A percentile compares a stretch with the other conserved stretches of the same genome.
phyloP scores from a whole-genome alignment of 495 filamentous ascomycete species.

The Neurospora sp. region DNA sequence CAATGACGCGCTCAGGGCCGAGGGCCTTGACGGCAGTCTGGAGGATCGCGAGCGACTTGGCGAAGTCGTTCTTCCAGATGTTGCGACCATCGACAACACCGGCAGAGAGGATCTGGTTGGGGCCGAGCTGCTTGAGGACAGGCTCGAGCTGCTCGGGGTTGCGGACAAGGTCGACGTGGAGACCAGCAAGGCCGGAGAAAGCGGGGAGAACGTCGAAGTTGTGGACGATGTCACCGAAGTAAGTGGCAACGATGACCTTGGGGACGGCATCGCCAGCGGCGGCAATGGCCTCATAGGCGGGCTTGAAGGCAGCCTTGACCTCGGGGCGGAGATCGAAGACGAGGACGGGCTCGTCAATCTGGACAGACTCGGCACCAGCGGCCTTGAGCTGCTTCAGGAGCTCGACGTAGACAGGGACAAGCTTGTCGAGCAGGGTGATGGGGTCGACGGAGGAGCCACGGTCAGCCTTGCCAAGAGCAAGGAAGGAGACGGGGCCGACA shows the following conservation, averaged over 20 bases:
- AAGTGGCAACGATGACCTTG: slow-evolving; percentile 78
- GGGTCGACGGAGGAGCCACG: slow-evolving; percentile 84
- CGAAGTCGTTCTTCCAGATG: slow-evolving; percentile 99
- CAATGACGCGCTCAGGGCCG: slow-evolving; percentile 90
- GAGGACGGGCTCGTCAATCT: slow-evolving; percentile 95
- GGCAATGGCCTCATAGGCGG: slow-evolving; percentile 81
- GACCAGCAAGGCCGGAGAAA: slow-evolving; percentile 54
- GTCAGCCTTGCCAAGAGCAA: slow-evolving; percentile 92
- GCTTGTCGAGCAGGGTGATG: slow-evolving; percentile 83
- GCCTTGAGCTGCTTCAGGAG: slow-evolving; percentile 84
- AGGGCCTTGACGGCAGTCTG: slow-evolving; percentile 86
- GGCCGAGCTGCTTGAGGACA: slow-evolving; percentile 76
- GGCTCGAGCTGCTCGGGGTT: slow-evolving; percentile 97
- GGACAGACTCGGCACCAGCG: slow-evolving; percentile 86
- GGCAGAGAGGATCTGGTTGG: slow-evolving; percentile 78
- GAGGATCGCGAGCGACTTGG: slow-evolving; percentile 77
- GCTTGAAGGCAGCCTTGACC: slow-evolving; percentile 95
- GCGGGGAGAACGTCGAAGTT: slow-evolving; percentile 81
- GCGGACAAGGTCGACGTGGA: slow-evolving; percentile 94
- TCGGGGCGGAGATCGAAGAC: slow-evolving; percentile 83
- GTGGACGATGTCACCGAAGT: slow-evolving; percentile 99
- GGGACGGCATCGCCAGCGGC: slow-evolving; percentile 67
- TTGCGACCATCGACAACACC: slow-evolving; percentile 98
- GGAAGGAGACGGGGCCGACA: slow-evolving; percentile 92
- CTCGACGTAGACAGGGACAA: slow-evolving; percentile 86